Conservation (phyloP, 2,329 filamentous ascomycete species). For the Penicillium hordei region DNA sequence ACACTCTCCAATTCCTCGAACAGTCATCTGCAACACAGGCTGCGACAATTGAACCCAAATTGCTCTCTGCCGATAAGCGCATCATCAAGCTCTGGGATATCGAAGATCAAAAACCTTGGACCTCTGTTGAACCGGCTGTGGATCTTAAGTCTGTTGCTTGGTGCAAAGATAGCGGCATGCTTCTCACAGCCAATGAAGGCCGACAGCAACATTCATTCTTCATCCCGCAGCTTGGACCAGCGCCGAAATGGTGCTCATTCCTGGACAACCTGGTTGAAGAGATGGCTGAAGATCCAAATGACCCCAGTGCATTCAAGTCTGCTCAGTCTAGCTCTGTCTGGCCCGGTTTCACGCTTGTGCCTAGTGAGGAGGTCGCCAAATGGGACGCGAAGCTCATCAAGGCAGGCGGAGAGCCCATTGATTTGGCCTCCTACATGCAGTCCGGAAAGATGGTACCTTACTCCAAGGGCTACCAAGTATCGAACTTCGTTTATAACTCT, state of each 20-base stretch:
- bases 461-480: conserved; percentile 75
- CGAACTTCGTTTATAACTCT: conserved; percentile 82
- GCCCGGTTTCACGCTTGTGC: conserved; percentile 99
- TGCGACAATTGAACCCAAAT: conserved; percentile 67
- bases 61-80: conserved; percentile 87
- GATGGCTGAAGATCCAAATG: conserved; percentile 80
- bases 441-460: conserved; percentile 38
- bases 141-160: conserved; percentile 94
- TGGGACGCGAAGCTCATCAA: conserved; percentile 55
- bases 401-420: conserved; percentile 56
- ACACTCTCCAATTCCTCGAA: conserved; percentile 70
- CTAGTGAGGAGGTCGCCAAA: conserved; percentile 76
- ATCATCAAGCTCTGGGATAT: conserved; percentile 98
- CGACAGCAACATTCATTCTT: conserved; percentile 94
- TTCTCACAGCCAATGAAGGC: conserved; percentile 95
- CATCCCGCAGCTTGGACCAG: conserved; percentile 87
- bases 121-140: conserved; percentile 88
- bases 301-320: conserved; percentile 55
- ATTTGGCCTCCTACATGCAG: conserved; percentile 96
- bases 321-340: conserved; percentile 70
- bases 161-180: conserved; percentile 89
- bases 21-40: conserved; percentile 69
- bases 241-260: conserved; percentile 94
- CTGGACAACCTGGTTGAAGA: conserved; percentile 97
- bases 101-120: conserved; percentile 81